Base-by-base conservation (phyloP, 176 grass and related monocot species). In the Carex scoparia region DNA sequence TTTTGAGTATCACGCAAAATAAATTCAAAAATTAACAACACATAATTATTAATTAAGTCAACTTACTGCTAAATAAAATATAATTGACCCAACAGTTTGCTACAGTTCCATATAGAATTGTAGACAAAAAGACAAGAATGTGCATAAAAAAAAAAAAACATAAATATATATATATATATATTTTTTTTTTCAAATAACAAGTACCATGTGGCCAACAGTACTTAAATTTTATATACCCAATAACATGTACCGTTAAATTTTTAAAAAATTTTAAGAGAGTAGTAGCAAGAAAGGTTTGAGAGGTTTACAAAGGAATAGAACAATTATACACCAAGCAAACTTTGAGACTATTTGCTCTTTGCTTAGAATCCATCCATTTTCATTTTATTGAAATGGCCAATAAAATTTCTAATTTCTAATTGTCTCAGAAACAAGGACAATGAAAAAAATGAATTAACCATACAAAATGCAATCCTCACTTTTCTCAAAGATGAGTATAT, bases 91-190 rank as follows among this genome's bases (percentile, higher is more conserved):
- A 28, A 57, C 74, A 78, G 28, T 77, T 76, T 33, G 42, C 51
- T 51, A 35, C 23, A 32, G 73, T 53, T 57, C 74, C 54, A 18
- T 27, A 57, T 57, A 78, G 51, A 78, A 57, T 78, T 78, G 51
- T 54, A 31, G 74, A 78, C 74, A 78, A 78, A 5, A 78, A 78
- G 51, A 27, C 74, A 78, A 75, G 71, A 75, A 75, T 75, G 71
- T 53, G 53, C 32, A 68, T 4, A 2, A 35, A 28, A 53, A 23
- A 8, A 3, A 71, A 46, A 3, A 7, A 27, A 23, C 15, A 60
- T 60, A 60, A 60, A n/a, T 16, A n/a, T 4, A 49, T 49, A 49
- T 49, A 48, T 46, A 46, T 46, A 32, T 16, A 31, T 38, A 40
- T 18, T 69, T 70, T n/a, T 53, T 40, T 69, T 0, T 55, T 56